Evolutionary conservation across 768 basidiomycete genomes (phyloP), one percentile per base, ranked within the genome.

Genomic region (Phanerodontia chrysosporium): DNA sequence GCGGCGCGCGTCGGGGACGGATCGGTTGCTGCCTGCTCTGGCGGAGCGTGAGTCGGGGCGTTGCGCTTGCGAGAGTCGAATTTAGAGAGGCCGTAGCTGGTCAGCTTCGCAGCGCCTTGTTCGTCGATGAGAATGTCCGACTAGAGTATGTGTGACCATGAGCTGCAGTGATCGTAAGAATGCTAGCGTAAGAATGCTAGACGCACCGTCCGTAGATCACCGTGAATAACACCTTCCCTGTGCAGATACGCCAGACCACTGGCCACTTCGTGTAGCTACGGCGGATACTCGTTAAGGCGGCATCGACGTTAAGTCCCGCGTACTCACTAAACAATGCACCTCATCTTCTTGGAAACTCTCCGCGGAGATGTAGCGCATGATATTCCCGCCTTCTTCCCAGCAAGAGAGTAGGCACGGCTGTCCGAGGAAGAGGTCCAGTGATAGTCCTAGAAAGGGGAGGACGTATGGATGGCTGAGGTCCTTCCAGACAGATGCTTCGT

Each of bases 41-140:
- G 49, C n/a, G n/a, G n/a, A n/a, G n/a, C n/a, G n/a, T n/a, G n/a
- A n/a, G n/a, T n/a, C n/a, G n/a, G n/a, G n/a, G n/a, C n/a, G n/a
- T n/a, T n/a, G n/a, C n/a, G n/a, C n/a, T n/a, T n/a, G n/a, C n/a
- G n/a, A n/a, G n/a, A n/a, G n/a, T n/a, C n/a, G n/a, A n/a, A n/a
- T n/a, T n/a, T n/a, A n/a, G n/a, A n/a, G n/a, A n/a, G n/a, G n/a
- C 53, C 53, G n/a, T 44, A 55, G 53, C 44, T 39, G 14, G 53
- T 22, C 3, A 55, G 42, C 9, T 35, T 32, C 10, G 39, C 53
- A 13, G 13, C 18, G 14, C 35, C 27, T 42, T 44, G 24, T 10
- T 28, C 53, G 53, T 55, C 53, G 18, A 55, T 55, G 7, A 55
- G 36, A 44, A 55, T 55, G 22, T 55, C 44, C 13, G 53, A 24